Evolutionary conservation across 148 eudicot genomes (phyloP).

Genomic region (Rhododendron ovatum): DNA sequence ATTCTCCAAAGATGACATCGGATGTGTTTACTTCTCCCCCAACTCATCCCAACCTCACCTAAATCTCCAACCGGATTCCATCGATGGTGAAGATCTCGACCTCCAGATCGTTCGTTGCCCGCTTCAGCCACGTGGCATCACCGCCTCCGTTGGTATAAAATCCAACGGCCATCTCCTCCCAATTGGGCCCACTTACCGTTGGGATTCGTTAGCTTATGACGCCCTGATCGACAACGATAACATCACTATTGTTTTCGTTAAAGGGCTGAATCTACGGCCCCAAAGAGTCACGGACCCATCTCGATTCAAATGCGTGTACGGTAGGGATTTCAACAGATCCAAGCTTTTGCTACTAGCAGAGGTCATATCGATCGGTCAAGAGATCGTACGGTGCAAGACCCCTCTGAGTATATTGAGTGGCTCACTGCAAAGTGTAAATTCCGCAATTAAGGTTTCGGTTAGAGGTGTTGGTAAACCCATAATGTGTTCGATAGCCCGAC

Average conservation of each 20-base stretch:
- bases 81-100: slow-evolving; percentile 22
- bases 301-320: slow-evolving; percentile 39
- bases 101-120: slow-evolving; percentile 45
- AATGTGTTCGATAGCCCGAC: slow-evolving; percentile 25
- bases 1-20: slow-evolving; percentile 31
- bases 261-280: slow-evolving; percentile 43
- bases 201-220: slow-evolving; percentile 47
- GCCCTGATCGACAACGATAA: slow-evolving; percentile 45
- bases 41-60: slow-evolving; percentile 25
- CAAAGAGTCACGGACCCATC: slow-evolving; percentile 22
- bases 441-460: slow-evolving; percentile 31
- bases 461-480: slow-evolving; percentile 13
- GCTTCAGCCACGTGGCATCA: slow-evolving; percentile 31
- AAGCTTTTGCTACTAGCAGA: slow-evolving; percentile 19
- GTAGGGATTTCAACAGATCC: slow-evolving; percentile 25
- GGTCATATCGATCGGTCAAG: slow-evolving; percentile 43
- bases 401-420: slow-evolving; percentile 29
- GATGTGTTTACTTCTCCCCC: slow-evolving; percentile 25
- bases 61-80: slow-evolving; percentile 19
- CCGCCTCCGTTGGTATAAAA: slow-evolving; percentile 16
- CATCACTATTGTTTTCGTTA: slow-evolving; percentile 43
- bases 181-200: slow-evolving; percentile 25
- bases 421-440: neutral
- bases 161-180: slow-evolving; percentile 20
- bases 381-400: slow-evolving; percentile 47